These are phyloP conservation scores for Capsella rubella DNA, from an alignment of 441 rosid genomes.

Conservation along the genomic window DNA sequence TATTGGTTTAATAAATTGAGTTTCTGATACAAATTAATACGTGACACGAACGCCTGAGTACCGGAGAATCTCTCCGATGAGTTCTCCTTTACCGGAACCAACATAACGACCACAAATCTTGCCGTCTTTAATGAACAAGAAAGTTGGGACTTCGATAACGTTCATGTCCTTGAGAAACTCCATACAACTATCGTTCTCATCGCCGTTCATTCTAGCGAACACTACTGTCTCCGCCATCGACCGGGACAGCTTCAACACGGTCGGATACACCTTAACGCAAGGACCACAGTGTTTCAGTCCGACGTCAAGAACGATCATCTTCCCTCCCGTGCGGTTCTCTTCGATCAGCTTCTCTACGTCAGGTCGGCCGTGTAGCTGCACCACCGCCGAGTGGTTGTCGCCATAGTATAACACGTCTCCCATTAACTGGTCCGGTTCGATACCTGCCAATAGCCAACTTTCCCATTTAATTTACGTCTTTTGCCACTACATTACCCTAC, in stretches of 20 bases:
- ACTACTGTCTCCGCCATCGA: conserved; percentile 76
- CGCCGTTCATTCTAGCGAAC: conserved; percentile 91
- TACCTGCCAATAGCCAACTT: conserved; percentile 33
- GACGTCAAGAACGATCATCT: conserved; percentile 84
- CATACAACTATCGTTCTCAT: conserved; percentile 95
- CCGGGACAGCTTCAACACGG: conserved; percentile 77
- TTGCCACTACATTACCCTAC: conserved; percentile 2
- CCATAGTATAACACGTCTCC: conserved; percentile 95
- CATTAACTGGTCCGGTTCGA: conserved; percentile 75
- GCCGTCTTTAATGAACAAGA: conserved; percentile 82
- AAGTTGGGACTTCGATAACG: conserved; percentile 84
- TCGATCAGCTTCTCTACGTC: conserved; percentile 82
- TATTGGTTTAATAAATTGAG: not conserved
- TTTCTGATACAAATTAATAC: conserved; percentile 44
- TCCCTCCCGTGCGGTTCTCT: conserved; percentile 65
- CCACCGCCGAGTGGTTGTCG: conserved; percentile 80
- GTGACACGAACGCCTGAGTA: conserved; percentile 95
- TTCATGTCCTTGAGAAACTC: conserved; percentile 81
- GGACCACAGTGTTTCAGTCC: conserved; percentile 93
- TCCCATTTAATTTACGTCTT: conserved; percentile 1
- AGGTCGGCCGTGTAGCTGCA: conserved; percentile 70
- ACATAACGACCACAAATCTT: conserved; percentile 80
- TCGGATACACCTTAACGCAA: conserved; percentile 92
- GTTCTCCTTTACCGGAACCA: conserved; percentile 97
- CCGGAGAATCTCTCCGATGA: conserved; percentile 87